Evolutionary conservation across 2,329 filamentous ascomycete genomes (phyloP).

Genomic region (Colletotrichum liriopes): DNA sequence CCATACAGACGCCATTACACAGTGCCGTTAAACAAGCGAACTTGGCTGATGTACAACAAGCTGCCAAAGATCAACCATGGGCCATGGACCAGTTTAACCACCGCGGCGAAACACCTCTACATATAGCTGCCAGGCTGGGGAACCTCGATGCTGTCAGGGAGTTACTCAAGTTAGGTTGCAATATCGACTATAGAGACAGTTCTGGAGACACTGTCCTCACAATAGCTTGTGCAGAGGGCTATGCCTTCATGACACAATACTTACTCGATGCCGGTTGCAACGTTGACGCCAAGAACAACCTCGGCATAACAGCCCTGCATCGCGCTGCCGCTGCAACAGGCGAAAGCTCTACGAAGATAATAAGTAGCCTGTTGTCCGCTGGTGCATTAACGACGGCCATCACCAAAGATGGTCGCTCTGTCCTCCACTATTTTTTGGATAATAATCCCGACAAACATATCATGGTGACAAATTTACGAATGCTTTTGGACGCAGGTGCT

Average conservation of each 20-base stretch:
- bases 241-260: neutral
- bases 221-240: fast-evolving
- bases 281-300: fast-evolving
- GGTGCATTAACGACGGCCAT: neutral
- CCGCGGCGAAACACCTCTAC: constrained; percentile 2
- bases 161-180: neutral
- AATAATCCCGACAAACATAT: fast-evolving
- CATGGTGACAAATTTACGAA: neutral
- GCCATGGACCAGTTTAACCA: neutral
- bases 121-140: neutral
- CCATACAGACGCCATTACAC: neutral
- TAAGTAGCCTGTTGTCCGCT: neutral
- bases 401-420: fast-evolving
- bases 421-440: neutral
- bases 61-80: neutral
- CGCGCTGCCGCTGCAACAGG: fast-evolving
- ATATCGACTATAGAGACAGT: neutral
- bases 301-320: neutral
- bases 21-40: neutral
- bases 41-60: fast-evolving
- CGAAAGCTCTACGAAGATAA: fast-evolving
- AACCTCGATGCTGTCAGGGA: neutral
- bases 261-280: constrained; percentile 5
- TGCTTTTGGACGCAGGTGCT: constrained; percentile 1
- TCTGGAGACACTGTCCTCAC: neutral